Conservation (phyloP, 1,284 basidiomycete species). For the Cryptococcus neoformans region DNA sequence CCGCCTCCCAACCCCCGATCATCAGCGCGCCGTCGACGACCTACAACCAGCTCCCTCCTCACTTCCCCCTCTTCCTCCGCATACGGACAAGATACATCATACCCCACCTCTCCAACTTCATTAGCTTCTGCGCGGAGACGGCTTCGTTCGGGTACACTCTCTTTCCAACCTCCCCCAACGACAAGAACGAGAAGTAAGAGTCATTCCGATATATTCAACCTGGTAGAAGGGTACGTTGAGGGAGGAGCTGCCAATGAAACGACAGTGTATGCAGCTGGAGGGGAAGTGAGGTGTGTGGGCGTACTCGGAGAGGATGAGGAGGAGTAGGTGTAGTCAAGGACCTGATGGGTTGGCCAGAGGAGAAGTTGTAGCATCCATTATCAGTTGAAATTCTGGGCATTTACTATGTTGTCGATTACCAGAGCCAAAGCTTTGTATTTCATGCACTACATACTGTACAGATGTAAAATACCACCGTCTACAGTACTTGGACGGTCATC, state of each 20-base stretch:
- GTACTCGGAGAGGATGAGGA: slow-evolving; percentile 35
- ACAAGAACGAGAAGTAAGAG: slow-evolving; percentile 38
- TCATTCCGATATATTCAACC: slow-evolving; percentile 43
- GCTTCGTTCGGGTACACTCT: slow-evolving; percentile 14
- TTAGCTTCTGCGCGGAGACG: slow-evolving; percentile 19
- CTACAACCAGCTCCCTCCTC: slow-evolving; percentile 17
- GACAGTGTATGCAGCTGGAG: slow-evolving; percentile 43
- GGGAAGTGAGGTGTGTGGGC: slow-evolving; percentile 36
- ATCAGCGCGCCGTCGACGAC: slow-evolving; percentile 19
- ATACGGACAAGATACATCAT: slow-evolving; percentile 2
- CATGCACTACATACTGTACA: no score
- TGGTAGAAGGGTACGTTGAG: slow-evolving; percentile 46
- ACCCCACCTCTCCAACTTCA: slow-evolving; percentile 32
- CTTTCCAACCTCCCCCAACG: slow-evolving; percentile 22
- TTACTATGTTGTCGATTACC: background rate
- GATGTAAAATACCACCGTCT: no score
- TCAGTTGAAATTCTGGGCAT: background rate
- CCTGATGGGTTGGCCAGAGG: background rate
- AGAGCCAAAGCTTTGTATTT: no score
- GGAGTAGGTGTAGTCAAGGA: background rate
- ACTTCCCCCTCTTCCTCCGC: slow-evolving; percentile 12
- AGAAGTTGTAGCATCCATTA: background rate
- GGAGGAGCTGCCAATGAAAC: slow-evolving; percentile 48
- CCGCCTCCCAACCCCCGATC: slow-evolving; percentile 2
- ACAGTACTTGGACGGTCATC: no score